Evolutionary conservation across 768 basidiomycete species (phyloP), one percentile per base, ranked within the genome.

Genomic region (Trametes punicea): DNA sequence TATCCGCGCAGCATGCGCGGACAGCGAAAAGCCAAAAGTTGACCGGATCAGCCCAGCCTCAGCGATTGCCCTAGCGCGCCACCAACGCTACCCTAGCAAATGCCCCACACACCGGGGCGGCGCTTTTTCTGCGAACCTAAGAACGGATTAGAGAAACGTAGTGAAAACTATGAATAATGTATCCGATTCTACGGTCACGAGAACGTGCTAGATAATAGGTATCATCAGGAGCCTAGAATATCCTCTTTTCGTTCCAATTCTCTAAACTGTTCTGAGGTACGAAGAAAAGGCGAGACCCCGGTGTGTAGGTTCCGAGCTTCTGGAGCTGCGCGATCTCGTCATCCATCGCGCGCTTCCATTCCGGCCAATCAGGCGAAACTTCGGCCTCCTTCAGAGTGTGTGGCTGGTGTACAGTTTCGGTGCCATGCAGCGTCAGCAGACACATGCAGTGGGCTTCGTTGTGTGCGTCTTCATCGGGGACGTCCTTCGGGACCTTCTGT

Each of bases 261-360:
- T n/a, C n/a, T n/a, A n/a, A n/a, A n/a, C n/a, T n/a, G n/a, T n/a
- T n/a, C n/a, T n/a, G n/a, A n/a, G n/a, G n/a, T n/a, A n/a, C n/a
- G n/a, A n/a, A n/a, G n/a, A n/a, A n/a, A n/a, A n/a, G n/a, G n/a
- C n/a, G n/a, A n/a, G n/a, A n/a, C n/a, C n/a, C n/a, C n/a, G 70
- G 39, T 11, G 29, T 6, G 18, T 27, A 62, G 2, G 52, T 55
- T 1, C 38, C 38, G 27, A 38, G 56, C 6, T 29, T 30, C 8
- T 25, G 0, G 21, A 57, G 42, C 20, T 50, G 41, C 6, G 18
- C 38, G 27, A 55, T 40, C 46, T 62, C 61, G 1, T 2, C 45
- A 3, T 59, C 26, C 55, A 60, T 60, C 10, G 59, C 62, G 7
- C 16, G 38, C 46, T 48, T 21, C 61, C 61, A 62, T 6, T 48